phyloP scores from a whole-genome alignment of 2,329 filamentous ascomycete species.

The Mariannaea elegans region DNA sequence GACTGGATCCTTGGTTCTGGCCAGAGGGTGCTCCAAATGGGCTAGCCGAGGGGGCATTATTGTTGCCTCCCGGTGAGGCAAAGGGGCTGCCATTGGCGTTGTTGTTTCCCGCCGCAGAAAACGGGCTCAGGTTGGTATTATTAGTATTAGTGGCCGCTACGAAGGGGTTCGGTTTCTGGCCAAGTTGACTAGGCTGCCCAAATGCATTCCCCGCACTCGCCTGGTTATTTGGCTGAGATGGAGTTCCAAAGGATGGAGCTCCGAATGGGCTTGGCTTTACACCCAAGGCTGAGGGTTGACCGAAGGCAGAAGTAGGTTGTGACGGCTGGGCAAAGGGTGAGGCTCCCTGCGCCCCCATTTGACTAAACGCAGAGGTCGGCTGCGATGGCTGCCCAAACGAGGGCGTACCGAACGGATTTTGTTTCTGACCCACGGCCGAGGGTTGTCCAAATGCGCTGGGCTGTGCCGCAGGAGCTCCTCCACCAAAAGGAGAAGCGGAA shows the following conservation, averaged over 20 bases:
- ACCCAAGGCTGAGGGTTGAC: constrained; percentile 50
- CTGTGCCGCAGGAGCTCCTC: constrained; percentile 36
- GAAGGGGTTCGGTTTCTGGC: constrained; percentile 51
- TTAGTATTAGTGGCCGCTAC: constrained; percentile 29
- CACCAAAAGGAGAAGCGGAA: constrained; percentile 44
- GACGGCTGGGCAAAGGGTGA: constrained; percentile 43
- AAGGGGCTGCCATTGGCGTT: constrained; percentile 41
- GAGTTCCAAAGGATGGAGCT: constrained; percentile 46
- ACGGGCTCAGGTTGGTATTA: constrained; percentile 22
- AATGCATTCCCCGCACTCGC: constrained; percentile 39
- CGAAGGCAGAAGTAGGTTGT: constrained; percentile 46
- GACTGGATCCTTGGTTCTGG: constrained; percentile 26
- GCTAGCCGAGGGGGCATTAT: constrained; percentile 32
- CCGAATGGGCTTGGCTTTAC: constrained; percentile 48
- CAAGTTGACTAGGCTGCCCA: constrained; percentile 48
- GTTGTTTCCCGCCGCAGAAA: constrained; percentile 29
- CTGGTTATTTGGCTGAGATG: constrained; percentile 42
- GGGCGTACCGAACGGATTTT: constrained; percentile 39
- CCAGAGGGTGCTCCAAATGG: constrained; percentile 40
- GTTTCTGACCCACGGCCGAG: constrained; percentile 55
- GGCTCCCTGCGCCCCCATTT: constrained; percentile 43
- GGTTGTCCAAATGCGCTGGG: constrained; percentile 44
- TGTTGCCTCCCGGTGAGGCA: constrained; percentile 32
- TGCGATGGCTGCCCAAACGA: constrained; percentile 51
- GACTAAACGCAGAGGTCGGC: constrained; percentile 48